Evolutionary conservation across 2,329 filamentous ascomycete species (phyloP).

Genomic region (Fusarium fujikuroi): DNA sequence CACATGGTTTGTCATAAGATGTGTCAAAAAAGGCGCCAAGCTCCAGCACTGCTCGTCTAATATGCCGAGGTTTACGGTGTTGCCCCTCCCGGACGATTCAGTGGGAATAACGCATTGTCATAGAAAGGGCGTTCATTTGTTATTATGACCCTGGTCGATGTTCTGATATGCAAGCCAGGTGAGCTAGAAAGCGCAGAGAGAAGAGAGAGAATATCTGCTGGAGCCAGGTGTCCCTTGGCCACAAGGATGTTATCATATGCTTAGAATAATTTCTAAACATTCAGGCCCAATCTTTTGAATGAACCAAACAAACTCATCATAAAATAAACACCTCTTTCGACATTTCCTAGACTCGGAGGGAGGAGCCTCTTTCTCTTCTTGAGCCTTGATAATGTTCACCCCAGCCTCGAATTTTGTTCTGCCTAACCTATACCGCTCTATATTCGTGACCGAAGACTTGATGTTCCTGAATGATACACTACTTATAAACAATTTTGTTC

Average conservation of each 20-base stretch:
- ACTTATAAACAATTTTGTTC: rapidly evolving
- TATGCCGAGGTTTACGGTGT: neutral
- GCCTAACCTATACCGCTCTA: neutral
- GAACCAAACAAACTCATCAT: neutral
- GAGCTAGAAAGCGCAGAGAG: no score
- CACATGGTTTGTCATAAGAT: neutral
- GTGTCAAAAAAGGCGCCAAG: neutral
- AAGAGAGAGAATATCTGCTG: neutral
- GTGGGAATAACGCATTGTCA: neutral
- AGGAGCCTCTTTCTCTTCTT: neutral
- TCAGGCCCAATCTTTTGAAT: neutral
- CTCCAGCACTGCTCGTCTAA: neutral
- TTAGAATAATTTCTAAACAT: neutral
- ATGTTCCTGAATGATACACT: neutral
- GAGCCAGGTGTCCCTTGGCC: no score
- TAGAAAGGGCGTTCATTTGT: no score
- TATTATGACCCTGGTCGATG: neutral
- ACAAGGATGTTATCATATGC: neutral
- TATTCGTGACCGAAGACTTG: neutral
- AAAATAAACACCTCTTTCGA: neutral
- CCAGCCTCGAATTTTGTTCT: no score
- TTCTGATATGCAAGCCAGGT: neutral
- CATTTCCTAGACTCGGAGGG: no score
- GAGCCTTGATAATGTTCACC: no score
- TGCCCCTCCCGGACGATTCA: neutral